phyloP scores from a whole-genome alignment of 768 basidiomycete species.

The Leccinum boreale region DNA sequence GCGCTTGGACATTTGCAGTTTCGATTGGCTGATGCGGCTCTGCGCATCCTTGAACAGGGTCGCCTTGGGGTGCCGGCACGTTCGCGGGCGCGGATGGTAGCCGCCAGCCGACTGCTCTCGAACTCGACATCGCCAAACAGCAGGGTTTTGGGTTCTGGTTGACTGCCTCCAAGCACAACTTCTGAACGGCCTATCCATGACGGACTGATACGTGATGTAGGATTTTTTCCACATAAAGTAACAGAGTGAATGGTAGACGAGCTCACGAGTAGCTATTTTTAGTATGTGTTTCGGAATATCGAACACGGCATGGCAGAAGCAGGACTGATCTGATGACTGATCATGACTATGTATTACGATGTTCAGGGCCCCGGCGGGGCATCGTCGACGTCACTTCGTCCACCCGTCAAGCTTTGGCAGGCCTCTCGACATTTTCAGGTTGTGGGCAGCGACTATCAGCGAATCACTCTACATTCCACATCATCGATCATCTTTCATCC shows the following conservation, averaged over 20 bases:
- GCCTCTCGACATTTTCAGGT: too few species aligned
- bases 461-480: too few species aligned
- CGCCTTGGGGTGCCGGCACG: conserved; percentile 75
- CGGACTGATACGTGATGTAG: neutral
- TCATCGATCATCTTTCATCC: too few species aligned
- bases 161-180: conserved; percentile 40
- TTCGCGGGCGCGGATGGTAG: conserved; percentile 45
- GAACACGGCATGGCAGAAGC: too few species aligned
- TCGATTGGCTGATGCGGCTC: neutral
- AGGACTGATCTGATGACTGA: too few species aligned
- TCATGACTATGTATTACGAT: too few species aligned
- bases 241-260: neutral
- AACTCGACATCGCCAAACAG: conserved; percentile 47
- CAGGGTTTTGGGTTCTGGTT: conserved; percentile 56
- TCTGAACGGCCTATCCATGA: conserved; percentile 2
- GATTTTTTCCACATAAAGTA: neutral
- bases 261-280: too few species aligned
- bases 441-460: too few species aligned
- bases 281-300: too few species aligned
- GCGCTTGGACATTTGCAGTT: neutral
- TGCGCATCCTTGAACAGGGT: conserved; percentile 39
- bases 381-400: too few species aligned
- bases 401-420: too few species aligned
- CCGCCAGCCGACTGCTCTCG: conserved; percentile 47
- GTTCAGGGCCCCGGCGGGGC: too few species aligned